Percentiles rank a stretch among this genome's conserved stretches.
Conservation (phyloP, 1,284 basidiomycete species). For the Marasmius tenuissimus region DNA sequence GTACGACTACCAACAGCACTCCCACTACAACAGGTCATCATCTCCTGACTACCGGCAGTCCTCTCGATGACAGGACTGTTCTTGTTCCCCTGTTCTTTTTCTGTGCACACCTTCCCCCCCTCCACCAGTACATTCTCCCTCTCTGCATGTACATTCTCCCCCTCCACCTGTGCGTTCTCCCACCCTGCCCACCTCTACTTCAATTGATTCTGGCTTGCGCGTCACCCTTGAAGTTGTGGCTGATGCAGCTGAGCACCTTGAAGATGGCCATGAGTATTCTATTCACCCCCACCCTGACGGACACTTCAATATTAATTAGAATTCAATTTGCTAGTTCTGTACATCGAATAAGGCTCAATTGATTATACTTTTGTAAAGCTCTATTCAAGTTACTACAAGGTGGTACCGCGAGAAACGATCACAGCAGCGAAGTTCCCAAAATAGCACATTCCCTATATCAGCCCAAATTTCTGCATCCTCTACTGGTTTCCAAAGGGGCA, state of each 20-base stretch:
- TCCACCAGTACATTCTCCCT: too few species aligned
- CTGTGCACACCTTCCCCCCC: too few species aligned
- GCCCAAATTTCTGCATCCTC: slow-evolving; percentile 29
- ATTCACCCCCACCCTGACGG: neutral
- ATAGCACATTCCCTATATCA: slow-evolving; percentile 32
- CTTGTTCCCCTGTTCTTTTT: neutral
- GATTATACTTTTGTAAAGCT: neutral
- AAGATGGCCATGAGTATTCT: neutral
- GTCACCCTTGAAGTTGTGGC: neutral
- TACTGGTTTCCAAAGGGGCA: slow-evolving; percentile 29
- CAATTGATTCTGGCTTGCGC: neutral
- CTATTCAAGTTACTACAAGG: slow-evolving; percentile 11
- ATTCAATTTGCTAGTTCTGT: too few species aligned
- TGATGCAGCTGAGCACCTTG: neutral
- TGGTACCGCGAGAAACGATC: slow-evolving; percentile 33
- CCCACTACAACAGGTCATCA: neutral
- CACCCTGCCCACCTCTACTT: neutral
- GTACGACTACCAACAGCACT: neutral
- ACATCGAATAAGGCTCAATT: neutral
- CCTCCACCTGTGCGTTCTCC: neutral
- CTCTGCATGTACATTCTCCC: neutral
- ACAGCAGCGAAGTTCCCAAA: slow-evolving; percentile 25
- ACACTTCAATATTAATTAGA: neutral
- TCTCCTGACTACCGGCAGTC: neutral
- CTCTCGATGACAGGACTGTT: neutral